Evolutionary conservation across 2,329 filamentous ascomycete genomes (phyloP).

Genomic region (Fusarium odoratissimum): DNA sequence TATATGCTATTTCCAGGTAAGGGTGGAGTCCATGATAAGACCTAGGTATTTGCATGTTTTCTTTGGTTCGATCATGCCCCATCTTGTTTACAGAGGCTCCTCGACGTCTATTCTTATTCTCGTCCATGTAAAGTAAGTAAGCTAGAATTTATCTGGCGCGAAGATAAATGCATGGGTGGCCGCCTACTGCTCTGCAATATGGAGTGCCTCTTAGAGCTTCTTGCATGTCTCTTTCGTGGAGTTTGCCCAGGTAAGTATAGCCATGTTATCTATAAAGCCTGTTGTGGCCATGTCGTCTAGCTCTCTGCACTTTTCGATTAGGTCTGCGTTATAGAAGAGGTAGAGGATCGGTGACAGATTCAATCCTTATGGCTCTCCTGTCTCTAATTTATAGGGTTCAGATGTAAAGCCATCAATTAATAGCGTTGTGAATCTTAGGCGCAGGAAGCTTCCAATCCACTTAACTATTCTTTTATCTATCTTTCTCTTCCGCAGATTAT

Average conservation of each 20-base stretch:
- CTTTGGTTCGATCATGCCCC: background rate
- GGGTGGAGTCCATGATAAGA: background rate
- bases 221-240: background rate
- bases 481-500: background rate
- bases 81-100: background rate
- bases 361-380: background rate
- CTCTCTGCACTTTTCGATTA: background rate
- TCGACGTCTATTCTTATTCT: background rate
- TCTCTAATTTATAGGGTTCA: background rate
- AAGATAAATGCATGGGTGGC: background rate
- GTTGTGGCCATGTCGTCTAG: background rate
- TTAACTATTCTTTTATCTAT: background rate
- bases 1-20: background rate
- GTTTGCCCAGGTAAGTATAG: background rate
- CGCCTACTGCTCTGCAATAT: background rate
- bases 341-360: background rate
- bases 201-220: background rate
- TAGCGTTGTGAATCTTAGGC: no score
- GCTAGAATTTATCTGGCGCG: background rate
- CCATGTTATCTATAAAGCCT: background rate
- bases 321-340: background rate
- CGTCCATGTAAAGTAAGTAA: background rate
- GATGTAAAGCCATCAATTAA: background rate
- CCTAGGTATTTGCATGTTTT: background rate
- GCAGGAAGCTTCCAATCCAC: background rate